Base-by-base conservation (phyloP, 306 rosid species). In the Rosa chinensis region DNA sequence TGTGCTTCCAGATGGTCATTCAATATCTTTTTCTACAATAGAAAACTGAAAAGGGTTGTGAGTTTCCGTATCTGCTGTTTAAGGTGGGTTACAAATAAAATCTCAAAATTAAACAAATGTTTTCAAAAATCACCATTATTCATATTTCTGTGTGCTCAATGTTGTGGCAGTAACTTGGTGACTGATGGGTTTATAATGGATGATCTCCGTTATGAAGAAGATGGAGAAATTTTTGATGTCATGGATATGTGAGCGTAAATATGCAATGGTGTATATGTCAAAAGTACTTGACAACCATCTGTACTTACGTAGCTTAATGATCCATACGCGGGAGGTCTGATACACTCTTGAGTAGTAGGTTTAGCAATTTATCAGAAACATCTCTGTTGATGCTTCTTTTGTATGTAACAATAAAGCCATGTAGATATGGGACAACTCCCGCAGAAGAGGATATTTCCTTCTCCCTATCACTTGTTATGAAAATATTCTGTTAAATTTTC, bases 1-100 rank as follows among this genome's bases (percentile, higher is more conserved):
- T 81, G 39, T 64, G 44, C 76, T 77, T 79, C 40, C 90, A 95
- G 98, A 77, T 95, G 99, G 99, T 90, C 98, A 75, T 95, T 91
- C 87, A 93, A 87, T 80, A 93, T 93, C 90, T 90, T 95, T 83
- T 95, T 95, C 87, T 95, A 93, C 77, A 93, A 91, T 76, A 79
- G 98, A 84, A 95, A 91, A 86, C 91, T 90, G 49, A 95, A 93
- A 88, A 91, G 98, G 43, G 83, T 95, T 1, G 93, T 91, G 82
- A 90, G 93, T 71, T 93, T 93, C 80, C 92, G 88, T 39, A 85
- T 93, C 82, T 81, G 89, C 88, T 93, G 99, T 90, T 85, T 88
- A 86, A 95, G 98, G 98, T 95, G 81, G 75, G 91, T 70, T n/a
- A 67, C 71, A 56, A 23, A 75, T 66, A 35, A 52, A 17, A 79